Conservation (phyloP, 768 basidiomycete species). For the Calocera cornea region DNA sequence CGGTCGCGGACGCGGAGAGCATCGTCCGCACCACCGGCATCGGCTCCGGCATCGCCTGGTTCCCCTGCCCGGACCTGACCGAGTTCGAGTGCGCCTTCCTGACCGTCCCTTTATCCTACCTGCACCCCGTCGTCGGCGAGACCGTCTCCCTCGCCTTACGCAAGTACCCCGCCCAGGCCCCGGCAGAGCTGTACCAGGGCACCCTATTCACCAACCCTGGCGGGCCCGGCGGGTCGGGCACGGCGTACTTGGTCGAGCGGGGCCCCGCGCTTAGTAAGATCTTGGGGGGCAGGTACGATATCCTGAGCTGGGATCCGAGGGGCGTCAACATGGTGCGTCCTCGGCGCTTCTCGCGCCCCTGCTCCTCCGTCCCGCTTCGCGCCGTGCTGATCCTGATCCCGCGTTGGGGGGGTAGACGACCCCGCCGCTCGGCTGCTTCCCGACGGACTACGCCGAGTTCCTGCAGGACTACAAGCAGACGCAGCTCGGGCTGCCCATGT, state of each 20-base stretch:
- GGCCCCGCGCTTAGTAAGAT: slow-evolving; percentile 7
- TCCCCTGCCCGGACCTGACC: not conserved
- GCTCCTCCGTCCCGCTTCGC: not conserved
- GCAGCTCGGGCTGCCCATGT: not conserved
- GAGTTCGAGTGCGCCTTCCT: not conserved
- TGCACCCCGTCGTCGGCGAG: not conserved
- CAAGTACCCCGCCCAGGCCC: not conserved
- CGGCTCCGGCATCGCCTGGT: not conserved
- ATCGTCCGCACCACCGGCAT: not conserved
- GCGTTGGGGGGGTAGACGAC: not conserved
- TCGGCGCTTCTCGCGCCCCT: too few species aligned
- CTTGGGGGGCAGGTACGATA: slow-evolving; percentile 5
- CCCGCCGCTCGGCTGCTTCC: not conserved
- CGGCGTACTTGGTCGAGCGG: slow-evolving; percentile 3
- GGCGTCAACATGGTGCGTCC: not conserved
- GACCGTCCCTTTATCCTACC: not conserved
- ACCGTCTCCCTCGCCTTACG: not conserved
- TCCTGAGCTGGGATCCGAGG: slow-evolving; percentile 6
- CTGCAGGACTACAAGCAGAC: not conserved
- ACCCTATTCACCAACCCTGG: slow-evolving; percentile 11
- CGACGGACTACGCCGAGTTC: not conserved
- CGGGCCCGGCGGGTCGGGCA: slow-evolving; percentile 15
- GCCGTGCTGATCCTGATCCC: not conserved
- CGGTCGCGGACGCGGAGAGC: too few species aligned
- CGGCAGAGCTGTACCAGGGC: not conserved